Percentiles rank a stretch among this genome's conserved stretches.
phyloP scores from a whole-genome alignment of 1,284 basidiomycete species.

The Phaffia rhodozyma region DNA sequence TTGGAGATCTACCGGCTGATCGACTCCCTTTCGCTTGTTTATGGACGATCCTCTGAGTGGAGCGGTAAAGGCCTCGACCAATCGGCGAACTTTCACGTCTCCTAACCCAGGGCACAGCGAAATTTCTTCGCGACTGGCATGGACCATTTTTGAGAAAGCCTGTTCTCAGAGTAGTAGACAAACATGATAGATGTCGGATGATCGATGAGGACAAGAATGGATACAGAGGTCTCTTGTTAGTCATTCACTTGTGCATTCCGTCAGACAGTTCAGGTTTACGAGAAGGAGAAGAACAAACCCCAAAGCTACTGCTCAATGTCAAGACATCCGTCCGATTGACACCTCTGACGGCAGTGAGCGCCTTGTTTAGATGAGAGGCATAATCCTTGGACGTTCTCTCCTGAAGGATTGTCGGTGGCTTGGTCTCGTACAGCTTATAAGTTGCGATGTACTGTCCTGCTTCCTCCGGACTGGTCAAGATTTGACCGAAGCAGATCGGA shows the following conservation, averaged over 20 bases:
- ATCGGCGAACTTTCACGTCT: constrained; percentile 72
- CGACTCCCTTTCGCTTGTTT: background rate
- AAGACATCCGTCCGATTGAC: constrained; percentile 97
- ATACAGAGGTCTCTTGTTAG: constrained; percentile 1
- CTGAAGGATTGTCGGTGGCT: constrained; percentile 84
- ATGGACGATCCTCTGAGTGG: constrained; percentile 31
- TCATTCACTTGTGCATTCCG: background rate
- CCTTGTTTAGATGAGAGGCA: constrained; percentile 62
- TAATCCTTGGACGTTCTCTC: constrained; percentile 86
- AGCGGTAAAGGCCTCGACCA: constrained; percentile 41
- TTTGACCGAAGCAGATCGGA: background rate
- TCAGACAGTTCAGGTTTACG: background rate
- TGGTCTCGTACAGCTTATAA: constrained; percentile 89
- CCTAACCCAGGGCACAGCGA: constrained; percentile 84
- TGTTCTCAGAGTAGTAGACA: constrained; percentile 29
- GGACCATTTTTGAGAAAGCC: constrained; percentile 72
- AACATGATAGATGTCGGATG: background rate
- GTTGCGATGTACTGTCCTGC: constrained; percentile 81
- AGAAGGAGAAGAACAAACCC: constrained; percentile 44
- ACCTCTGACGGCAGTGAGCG: constrained; percentile 78
- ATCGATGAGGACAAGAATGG: background rate
- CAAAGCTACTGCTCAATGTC: constrained; percentile 82
- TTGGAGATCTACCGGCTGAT: background rate
- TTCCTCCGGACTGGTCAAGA: constrained; percentile 58
- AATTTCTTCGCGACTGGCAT: constrained; percentile 59